Percentiles rank a stretch among this genome's conserved stretches.
Conservation (phyloP, 495 filamentous ascomycete genomes). For the Peziza echinospora region DNA sequence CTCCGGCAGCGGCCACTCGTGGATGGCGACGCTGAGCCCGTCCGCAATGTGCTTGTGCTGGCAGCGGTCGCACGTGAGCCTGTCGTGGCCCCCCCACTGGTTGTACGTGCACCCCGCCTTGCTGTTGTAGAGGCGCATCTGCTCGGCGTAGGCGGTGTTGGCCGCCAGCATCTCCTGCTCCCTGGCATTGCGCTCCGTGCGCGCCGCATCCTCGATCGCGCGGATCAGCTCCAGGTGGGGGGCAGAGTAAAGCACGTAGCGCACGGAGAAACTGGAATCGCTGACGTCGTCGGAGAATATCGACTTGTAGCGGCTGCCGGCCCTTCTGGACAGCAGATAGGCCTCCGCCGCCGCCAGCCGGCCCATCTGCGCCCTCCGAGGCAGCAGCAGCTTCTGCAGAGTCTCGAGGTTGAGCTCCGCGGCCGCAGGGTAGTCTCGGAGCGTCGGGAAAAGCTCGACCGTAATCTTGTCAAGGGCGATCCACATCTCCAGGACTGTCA, state of each 20-base stretch:
- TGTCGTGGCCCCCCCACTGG: no score
- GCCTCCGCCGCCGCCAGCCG: conserved; percentile 28
- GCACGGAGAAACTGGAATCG: conserved; percentile 28
- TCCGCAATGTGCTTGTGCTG: conserved; percentile 19
- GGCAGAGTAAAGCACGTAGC: conserved; percentile 29
- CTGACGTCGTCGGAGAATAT: conserved; percentile 21
- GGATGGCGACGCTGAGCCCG: conserved; percentile 26
- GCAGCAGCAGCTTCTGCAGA: conserved; percentile 31
- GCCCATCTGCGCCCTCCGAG: conserved; percentile 27
- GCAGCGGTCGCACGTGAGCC: conserved; percentile 9
- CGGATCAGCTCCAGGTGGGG: conserved; percentile 23
- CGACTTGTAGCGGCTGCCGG: conserved; percentile 3
- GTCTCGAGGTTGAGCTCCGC: conserved; percentile 22
- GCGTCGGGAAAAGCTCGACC: conserved; percentile 20
- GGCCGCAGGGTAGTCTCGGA: conserved; percentile 31
- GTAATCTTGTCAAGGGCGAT: conserved; percentile 35
- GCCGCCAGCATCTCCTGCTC: conserved; percentile 23
- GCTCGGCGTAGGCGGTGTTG: conserved; percentile 18
- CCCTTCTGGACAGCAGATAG: conserved; percentile 25
- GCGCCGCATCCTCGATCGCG: conserved; percentile 24
- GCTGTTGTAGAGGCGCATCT: no score
- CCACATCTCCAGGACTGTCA: conserved; percentile 43
- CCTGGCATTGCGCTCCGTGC: conserved; percentile 22
- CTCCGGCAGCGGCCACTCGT: conserved; percentile 43
- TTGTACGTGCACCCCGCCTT: no score